Base-by-base conservation (phyloP, 208 protist genomes). In the Acanthamoeba healyi region DNA sequence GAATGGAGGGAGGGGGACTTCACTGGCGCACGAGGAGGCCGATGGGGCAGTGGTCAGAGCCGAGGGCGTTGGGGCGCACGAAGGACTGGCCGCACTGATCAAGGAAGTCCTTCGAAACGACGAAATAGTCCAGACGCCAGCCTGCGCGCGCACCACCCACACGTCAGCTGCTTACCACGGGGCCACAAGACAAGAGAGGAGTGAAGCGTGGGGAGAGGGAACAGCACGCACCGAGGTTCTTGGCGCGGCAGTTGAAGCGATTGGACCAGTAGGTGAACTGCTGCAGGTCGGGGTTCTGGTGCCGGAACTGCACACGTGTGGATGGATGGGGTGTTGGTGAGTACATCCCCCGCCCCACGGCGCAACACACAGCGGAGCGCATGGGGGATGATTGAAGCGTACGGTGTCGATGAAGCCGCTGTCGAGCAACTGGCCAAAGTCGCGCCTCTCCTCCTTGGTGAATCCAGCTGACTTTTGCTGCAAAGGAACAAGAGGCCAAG, bases 191-290 rank as follows among this genome's bases (percentile, higher is more conserved):
- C 0, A 51, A 51, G 0, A 51, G 0, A 10, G 14, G 17, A 10
- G 17, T 19, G 0, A 51, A 51, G 1, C 10, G 17, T 1, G 2
- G n/a, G 65, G 65, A 10, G 29, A 29, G 12, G 17, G 65, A 38
- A 4, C 10, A 74, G n/a, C 12, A 67, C 58, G 58, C 22, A 79
- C 70, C 70, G 70, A 79, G 34, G 70, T 87, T 87, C n/a, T 87
- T 87, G 79, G 79, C 42, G 32, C 79, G 42, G 79, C 79, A 87
- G 79, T 87, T 87, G 79, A 61, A 58, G n/a, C 79, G 42, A 22
- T 54, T 40, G n/a, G 46, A 54, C 79, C 79, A 87, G 49, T 87
- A 87, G 42, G 79, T 63, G 79, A 63, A 87, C 79, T 87, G 79
- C 79, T 63, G 46, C 44, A 63, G n/a, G 32, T 58, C 79, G 4